Percentiles rank a stretch among this genome's conserved stretches.
phyloP scores from a whole-genome alignment of 306 rosid species.

The Bauhinia variegata region DNA sequence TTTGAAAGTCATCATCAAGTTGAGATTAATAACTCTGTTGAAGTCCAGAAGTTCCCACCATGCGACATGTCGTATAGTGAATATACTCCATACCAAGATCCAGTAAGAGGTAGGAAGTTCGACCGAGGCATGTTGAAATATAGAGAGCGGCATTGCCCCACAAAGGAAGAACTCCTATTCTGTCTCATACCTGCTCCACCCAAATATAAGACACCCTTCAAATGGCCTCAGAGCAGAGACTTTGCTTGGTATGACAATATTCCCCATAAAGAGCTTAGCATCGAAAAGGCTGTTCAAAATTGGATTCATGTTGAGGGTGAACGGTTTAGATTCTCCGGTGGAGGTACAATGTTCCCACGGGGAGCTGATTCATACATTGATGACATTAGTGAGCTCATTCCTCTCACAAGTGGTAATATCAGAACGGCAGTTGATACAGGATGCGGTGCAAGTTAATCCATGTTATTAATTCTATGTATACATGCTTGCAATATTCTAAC shows the following conservation, averaged over 20 bases:
- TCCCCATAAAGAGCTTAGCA: slow-evolving; percentile 91
- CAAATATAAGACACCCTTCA: slow-evolving; percentile 84
- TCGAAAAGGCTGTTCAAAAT: slow-evolving; percentile 91
- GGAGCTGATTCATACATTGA: slow-evolving; percentile 96
- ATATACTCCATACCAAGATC: slow-evolving; percentile 92
- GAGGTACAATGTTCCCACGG: slow-evolving; percentile 94
- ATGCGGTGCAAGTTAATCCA: slow-evolving; percentile 80
- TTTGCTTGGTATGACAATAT: slow-evolving; percentile 94
- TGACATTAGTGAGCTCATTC: slow-evolving; percentile 79
- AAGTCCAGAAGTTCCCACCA: slow-evolving; percentile 53
- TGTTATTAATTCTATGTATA: too few species aligned
- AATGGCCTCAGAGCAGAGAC: slow-evolving; percentile 95
- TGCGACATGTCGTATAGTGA: slow-evolving; percentile 70
- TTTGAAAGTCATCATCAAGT: slow-evolving; percentile 76
- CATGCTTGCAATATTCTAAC: too few species aligned
- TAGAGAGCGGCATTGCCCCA: slow-evolving; percentile 92
- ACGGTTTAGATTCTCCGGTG: slow-evolving; percentile 88
- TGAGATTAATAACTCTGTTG: slow-evolving; percentile 48
- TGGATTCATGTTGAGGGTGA: slow-evolving; percentile 98
- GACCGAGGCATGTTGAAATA: slow-evolving; percentile 83
- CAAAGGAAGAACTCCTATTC: slow-evolving; percentile 61
- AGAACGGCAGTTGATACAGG: slow-evolving; percentile 97
- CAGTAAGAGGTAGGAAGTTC: slow-evolving; percentile 61
- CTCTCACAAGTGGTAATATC: slow-evolving; percentile 68
- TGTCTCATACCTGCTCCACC: slow-evolving; percentile 95